Evolutionary conservation across 2,329 filamentous ascomycete genomes (phyloP), one percentile per base, ranked within the genome.

Genomic region (Pseudogymnoascus sp.): DNA sequence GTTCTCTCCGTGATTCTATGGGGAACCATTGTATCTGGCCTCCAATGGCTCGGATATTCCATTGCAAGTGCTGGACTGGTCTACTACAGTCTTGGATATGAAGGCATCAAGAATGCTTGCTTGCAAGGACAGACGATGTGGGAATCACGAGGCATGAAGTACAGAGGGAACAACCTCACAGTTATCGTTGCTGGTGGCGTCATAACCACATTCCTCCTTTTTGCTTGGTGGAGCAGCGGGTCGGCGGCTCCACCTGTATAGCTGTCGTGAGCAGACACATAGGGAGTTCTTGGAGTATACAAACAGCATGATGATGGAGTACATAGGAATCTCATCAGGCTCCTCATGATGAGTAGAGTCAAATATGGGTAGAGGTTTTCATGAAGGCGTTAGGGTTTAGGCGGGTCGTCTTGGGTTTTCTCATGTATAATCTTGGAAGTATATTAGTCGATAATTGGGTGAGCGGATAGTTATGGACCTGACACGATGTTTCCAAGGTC

Each of bases 21-120:
- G 36, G 39, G 45, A 16, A 63, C 61, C 36, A 60, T 60, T 1
- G 41, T 63, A 13, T 51, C 61, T 16, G 36, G 36, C 19, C 41
- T 63, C 36, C 61, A 63, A 16, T 51, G 39, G 39, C 43, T 63
- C 21, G 61, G 61, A 48, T 63, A 63, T 60, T 48, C 61, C 4
- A 54, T 63, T 16, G 39, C 61, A n/a, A 45, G 14, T 31, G 48
- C 31, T 13, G 62, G 57, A 14, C 62, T 63, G 16, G 14, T 63
- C 1, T 63, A 63, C 31, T 63, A 63, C 51, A 62, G 25, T 6
- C 51, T 63, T 11, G 62, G 62, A 34, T 63, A 36, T 11, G 51
- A 63, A 31, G 39, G 45, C 8, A 51, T 45, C 61, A 63, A 60
- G 43, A 45, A 41, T 16, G 34, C 39, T 16, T 25, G n/a, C 23